Conservation (phyloP, 2,329 filamentous ascomycete species). For the Neonectria sp. region DNA sequence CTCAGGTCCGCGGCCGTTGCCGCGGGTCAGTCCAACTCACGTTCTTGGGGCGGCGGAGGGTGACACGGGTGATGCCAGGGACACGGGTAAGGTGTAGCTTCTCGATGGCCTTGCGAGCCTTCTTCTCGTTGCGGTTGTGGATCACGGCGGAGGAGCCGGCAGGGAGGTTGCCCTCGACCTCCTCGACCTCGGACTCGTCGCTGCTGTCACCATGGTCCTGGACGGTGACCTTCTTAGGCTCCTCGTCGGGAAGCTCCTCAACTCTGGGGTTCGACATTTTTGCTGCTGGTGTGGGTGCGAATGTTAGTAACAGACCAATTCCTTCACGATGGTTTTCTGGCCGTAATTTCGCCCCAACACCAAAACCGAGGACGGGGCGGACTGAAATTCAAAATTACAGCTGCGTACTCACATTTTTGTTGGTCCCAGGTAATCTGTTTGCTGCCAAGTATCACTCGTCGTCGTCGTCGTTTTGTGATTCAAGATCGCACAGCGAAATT, state of each 20-base stretch:
- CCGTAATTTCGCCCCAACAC: constrained; percentile 34
- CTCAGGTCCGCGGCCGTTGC: constrained; percentile 17
- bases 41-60: constrained; percentile 98
- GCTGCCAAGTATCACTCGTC: constrained; percentile 50
- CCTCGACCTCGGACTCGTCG: constrained; percentile 85
- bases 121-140: constrained; percentile 99
- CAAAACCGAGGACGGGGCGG: constrained; percentile 36
- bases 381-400: constrained; percentile 28
- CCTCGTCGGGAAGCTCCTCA: constrained; percentile 96
- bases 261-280: constrained; percentile 98
- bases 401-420: constrained; percentile 54
- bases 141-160: constrained; percentile 91
- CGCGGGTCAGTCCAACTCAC: constrained; percentile 73
- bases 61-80: constrained; percentile 97
- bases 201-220: constrained; percentile 81
- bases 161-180: constrained; percentile 84
- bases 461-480: constrained; percentile 57
- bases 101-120: constrained; percentile 98
- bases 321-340: constrained; percentile 35
- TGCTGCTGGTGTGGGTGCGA: constrained; percentile 54
- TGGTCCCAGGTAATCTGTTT: constrained; percentile 54
- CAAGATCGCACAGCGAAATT: constrained; percentile 58
- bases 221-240: constrained; percentile 84
- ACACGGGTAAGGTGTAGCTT: constrained; percentile 98
- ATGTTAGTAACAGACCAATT: constrained; percentile 47